A percentile compares a stretch with the other conserved stretches of the same genome.
phyloP scores from a whole-genome alignment of 2,329 filamentous ascomycete genomes.

The Neoascochyta sp. region DNA sequence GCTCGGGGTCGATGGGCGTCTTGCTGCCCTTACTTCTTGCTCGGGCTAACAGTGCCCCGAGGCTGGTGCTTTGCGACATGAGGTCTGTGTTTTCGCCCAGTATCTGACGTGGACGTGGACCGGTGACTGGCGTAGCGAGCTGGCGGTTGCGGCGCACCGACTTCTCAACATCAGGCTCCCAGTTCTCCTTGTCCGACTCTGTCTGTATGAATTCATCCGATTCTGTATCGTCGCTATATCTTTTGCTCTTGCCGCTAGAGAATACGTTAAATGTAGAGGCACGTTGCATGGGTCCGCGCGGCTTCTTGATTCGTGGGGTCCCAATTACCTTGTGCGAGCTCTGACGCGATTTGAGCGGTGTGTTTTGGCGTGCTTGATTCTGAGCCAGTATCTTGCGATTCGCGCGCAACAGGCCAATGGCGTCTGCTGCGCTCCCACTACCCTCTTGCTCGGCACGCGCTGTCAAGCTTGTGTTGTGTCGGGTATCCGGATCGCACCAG shows the following conservation, averaged over 20 bases:
- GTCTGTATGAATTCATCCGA: slow-evolving; percentile 52
- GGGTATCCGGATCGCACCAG: slow-evolving; percentile 75
- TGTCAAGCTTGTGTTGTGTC: slow-evolving; percentile 65
- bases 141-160: slow-evolving; percentile 28
- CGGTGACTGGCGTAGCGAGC: slow-evolving; percentile 29
- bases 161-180: slow-evolving; percentile 50
- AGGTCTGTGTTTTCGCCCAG: slow-evolving; percentile 48
- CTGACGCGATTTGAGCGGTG: slow-evolving; percentile 37
- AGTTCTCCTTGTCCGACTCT: slow-evolving; percentile 96
- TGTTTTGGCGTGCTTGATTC: slow-evolving; percentile 65
- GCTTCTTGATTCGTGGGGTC: slow-evolving; percentile 37
- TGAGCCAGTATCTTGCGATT: slow-evolving; percentile 51
- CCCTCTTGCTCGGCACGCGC: slow-evolving; percentile 77
- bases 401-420: slow-evolving; percentile 76
- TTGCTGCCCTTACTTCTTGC: slow-evolving; percentile 28
- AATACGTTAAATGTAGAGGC: slow-evolving; percentile 37
- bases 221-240: slow-evolving; percentile 31
- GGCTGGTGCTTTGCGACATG: slow-evolving; percentile 37
- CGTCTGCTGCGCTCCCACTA: slow-evolving; percentile 73
- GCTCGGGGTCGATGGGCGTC: slow-evolving; percentile 42
- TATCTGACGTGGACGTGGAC: slow-evolving; percentile 37
- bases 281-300: slow-evolving; percentile 31
- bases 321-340: slow-evolving; percentile 26
- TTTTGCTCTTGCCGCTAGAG: slow-evolving; percentile 26
- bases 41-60: slow-evolving; percentile 36